Conservation (phyloP, 208 protist species). For the Acanthamoeba rhysodes region DNA sequence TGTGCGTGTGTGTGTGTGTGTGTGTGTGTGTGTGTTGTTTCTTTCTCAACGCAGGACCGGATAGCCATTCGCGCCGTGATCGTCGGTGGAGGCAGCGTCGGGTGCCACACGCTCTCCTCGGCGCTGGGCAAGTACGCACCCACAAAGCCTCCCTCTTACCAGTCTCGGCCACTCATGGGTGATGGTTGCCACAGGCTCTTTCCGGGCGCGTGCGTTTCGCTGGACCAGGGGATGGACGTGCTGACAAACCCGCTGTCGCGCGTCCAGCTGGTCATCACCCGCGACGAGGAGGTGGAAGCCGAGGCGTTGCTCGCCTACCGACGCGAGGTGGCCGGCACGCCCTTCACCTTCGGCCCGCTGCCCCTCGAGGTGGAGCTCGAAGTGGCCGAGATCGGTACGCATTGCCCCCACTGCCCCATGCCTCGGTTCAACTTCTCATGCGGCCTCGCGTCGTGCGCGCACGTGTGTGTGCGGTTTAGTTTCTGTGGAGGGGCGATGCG, state of each 20-base stretch:
- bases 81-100: constrained; percentile 2
- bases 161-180: background rate
- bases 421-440: background rate
- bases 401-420: background rate
- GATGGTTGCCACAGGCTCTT: background rate
- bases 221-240: constrained; percentile 23
- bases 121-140: background rate
- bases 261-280: constrained; percentile 41
- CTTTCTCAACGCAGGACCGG: background rate
- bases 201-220: constrained; percentile 37
- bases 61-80: background rate
- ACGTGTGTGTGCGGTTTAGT: background rate
- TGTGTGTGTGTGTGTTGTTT: background rate
- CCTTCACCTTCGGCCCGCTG: constrained; percentile 32
- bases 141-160: background rate
- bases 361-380: constrained; percentile 39
- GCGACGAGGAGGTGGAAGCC: constrained; percentile 22
- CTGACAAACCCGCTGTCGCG: constrained; percentile 13
- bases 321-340: constrained; percentile 25
- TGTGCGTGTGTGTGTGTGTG: background rate
- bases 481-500: constrained; percentile 2
- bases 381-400: constrained; percentile 13
- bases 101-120: background rate
- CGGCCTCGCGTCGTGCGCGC: background rate
- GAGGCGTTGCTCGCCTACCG: constrained; percentile 2